phyloP scores from a whole-genome alignment of 164 flowering plant genomes.

The Chloranthus sessilifolius region DNA sequence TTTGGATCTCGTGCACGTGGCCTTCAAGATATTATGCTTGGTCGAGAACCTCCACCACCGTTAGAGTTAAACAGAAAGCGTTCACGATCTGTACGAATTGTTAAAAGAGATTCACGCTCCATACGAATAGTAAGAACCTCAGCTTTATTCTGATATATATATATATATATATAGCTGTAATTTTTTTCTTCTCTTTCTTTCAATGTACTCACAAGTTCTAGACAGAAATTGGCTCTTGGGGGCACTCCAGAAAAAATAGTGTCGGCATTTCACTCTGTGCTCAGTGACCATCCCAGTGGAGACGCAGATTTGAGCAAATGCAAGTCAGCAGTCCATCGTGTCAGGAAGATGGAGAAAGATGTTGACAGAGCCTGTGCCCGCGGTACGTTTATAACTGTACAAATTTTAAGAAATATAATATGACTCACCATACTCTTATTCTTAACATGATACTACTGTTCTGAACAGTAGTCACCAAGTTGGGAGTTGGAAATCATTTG shows the following conservation, averaged over 20 bases:
- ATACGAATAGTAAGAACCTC: conserved; percentile 64
- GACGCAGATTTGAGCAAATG: conserved; percentile 74
- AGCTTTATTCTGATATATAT: neutral
- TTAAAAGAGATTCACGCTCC: conserved; percentile 78
- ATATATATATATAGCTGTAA: neutral
- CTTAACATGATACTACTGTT: too few relatives aligned
- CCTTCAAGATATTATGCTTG: conserved; percentile 77
- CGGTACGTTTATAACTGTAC: conserved; percentile 34
- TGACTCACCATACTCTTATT: neutral
- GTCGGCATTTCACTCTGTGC: conserved; percentile 76
- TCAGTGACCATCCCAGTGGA: conserved; percentile 58
- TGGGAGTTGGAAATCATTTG: too few relatives aligned
- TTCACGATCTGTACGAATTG: conserved; percentile 65
- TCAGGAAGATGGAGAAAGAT: conserved; percentile 84
- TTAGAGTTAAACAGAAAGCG: conserved; percentile 74
- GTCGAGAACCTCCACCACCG: conserved; percentile 65
- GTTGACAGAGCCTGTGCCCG: conserved; percentile 54
- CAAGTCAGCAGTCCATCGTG: conserved; percentile 60
- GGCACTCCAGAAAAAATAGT: conserved; percentile 83
- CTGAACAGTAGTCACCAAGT: too few relatives aligned
- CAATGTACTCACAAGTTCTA: conserved; percentile 2
- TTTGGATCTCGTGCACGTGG: conserved; percentile 74
- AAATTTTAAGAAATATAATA: too few relatives aligned
- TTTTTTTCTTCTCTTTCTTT: neutral
- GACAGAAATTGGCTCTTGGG: conserved; percentile 83